Base-by-base conservation (phyloP, 345 rosid genomes). In the Eutrema yunnanense region DNA sequence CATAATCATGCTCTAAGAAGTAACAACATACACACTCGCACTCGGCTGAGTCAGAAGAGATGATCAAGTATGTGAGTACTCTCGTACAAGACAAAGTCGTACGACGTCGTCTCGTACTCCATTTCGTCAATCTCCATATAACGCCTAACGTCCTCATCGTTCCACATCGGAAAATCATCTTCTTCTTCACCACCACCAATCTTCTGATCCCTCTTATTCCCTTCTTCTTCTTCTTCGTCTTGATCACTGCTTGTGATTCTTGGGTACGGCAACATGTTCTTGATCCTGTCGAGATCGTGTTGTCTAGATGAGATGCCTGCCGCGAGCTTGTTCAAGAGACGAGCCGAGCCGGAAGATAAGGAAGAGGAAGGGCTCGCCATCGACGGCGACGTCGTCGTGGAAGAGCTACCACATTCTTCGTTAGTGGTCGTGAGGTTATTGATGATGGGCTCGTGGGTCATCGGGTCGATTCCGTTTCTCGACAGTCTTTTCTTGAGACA, bases 381-480 rank as follows among this genome's bases (percentile, higher is more conserved):
- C n/a, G 40, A 26, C 4, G 36, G 57, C 0, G 66, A 73, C 34
- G 49, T 54, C 13, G 29, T 27, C 10, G 42, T 41, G 14, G 73
- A 75, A 44, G 74, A 62, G 51, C 26, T 53, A 6, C 56, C 13
- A 16, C 44, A 44, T 40, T 53, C 74, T 43, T 19, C 43, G 44
- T 40, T 16, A 48, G 51, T 66, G 29, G 53, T 74, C 9, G 72
- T 32, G 27, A 59, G 29, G 61, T 65, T 49, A 37, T 9, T 54
- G 60, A 44, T 41, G 56, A 66, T 64, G 6, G 81, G 81, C 52
- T 78, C 16, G 52, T 78, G 81, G 57, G 77, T 78, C 65, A 65
- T 66, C 6, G 81, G 77, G 37, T 78, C 59, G 33, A 78, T 78
- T 52, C 81, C 81, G 13, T 64, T 55, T 58, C 67, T 64, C 8